Evolutionary conservation across 1,139 yeast species (phyloP), one percentile per base, ranked within the genome.

Genomic region (Yamadazyma buinensis): DNA sequence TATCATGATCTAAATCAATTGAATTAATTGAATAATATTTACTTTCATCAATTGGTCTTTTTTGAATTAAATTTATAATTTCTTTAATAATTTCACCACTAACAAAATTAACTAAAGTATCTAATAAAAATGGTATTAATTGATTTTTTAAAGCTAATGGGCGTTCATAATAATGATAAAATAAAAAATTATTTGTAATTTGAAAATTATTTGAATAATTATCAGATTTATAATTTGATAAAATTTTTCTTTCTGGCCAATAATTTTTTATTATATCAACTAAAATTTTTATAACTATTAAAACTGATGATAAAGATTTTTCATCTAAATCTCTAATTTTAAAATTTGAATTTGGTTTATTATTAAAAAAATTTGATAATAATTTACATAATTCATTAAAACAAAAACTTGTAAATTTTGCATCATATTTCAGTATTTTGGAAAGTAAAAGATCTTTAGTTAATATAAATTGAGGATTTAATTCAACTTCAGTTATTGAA

Each of bases 401-500:
- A 23, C 57, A 47, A 10, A 40, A 33, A 19, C 61, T 43, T 13
- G 60, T 49, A 24, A 30, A 26, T 29, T 15, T 12, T 18, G 29
- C 28, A 37, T 29, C 30, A 27, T 51, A 44, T 5, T 57, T 41
- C 15, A 55, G 49, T 34, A 52, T 51, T 32, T 48, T 52, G 18
- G 52, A 52, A 18, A 61, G 39, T 27, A 68, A 48, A 22, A 68
- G 49, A 20, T 54, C 48, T 32, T 56, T 59, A 14, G 72, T 59
- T 18, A 53, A 45, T 12, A 58, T 39, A 40, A 57, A 68, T 43
- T 67, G 74, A 7, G 69, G 67, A 38, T 67, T 65, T 29, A 67
- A 49, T 47, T 68, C 74, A 7, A 68, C 68, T 40, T 68, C 74
- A n/a, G 59, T 58, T n/a, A 64, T 43, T 4, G 65, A 48, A 40